Evolutionary conservation across 768 basidiomycete species (phyloP), one percentile per base, ranked within the genome.

Genomic region (Boletus vermiculosoides): DNA sequence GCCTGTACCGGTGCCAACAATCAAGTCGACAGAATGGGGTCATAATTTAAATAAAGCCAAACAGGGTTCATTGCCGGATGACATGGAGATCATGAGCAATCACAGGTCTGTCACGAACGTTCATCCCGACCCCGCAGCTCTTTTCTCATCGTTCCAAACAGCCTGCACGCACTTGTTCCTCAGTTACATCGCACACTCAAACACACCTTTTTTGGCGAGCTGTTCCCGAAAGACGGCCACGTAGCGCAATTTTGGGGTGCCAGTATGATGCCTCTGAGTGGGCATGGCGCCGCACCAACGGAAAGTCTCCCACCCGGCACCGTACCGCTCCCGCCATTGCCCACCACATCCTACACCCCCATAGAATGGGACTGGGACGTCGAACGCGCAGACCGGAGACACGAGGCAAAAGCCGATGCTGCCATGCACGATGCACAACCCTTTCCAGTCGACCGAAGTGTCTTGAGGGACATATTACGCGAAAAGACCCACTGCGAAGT

Each of bases 391-490:
- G 88, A 91, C 68, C 75, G 89, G 45, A 78, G 75, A 63, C 78
- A 72, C 36, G 90, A 92, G 70, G 78, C 80, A 2, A 80, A 79
- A 62, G 83, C 81, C 3, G 89, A 90, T 59, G 80, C 80, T 15
- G 80, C 80, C 4, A 62, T 84, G 20, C 87, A 90, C 63, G 81
- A 80, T 34, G 75, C 79, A 11, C 79, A 78, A 6, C 87, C 87
- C 23, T 91, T 93, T 64, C 83, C 83, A 52, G 85, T 93, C 25
- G 92, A 93, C 71, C 74, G 91, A 54, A 79, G 79, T 53, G 77
- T 90, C 22, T 76, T 94, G 58, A 87, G 84, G 71, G 89, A 91
- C 61, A 84, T 93, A 42, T 85, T 93, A 9, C 77, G 83, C 46
- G 88, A 91, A 66, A 86, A 84, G 62, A 81, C 86, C 73, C 79